Conservation (phyloP, 106 monocot species). For the Dioscorea dumetorum region DNA sequence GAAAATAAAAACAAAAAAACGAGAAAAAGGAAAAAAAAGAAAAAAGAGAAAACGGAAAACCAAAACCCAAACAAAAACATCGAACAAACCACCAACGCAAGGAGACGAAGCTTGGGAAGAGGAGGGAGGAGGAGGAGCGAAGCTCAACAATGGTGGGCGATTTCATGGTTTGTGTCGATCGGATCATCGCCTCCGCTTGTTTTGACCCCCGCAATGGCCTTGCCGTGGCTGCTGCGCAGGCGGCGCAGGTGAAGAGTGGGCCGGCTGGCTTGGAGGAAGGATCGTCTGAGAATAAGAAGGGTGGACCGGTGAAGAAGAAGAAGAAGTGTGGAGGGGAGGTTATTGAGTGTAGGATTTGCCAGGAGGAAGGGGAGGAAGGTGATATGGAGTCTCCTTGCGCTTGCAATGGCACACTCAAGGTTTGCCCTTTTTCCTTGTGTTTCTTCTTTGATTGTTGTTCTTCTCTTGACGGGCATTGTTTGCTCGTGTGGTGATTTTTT, state of each 20-base stretch:
- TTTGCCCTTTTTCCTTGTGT: slow-evolving; percentile 9
- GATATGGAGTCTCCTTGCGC: slow-evolving; percentile 89
- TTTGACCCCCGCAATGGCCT: slow-evolving; percentile 14
- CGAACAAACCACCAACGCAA: too few relatives aligned
- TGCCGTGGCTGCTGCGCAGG: slow-evolving; percentile 1
- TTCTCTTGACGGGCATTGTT: not conserved
- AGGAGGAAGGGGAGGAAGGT: slow-evolving; percentile 74
- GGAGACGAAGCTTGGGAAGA: not conserved
- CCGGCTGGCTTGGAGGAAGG: slow-evolving; percentile 14
- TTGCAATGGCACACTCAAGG: slow-evolving; percentile 93
- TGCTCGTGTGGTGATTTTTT: too few relatives aligned
- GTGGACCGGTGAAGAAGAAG: slow-evolving; percentile 10
- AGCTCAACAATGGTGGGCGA: slow-evolving; percentile 48
- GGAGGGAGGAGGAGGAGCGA: slow-evolving; percentile 12
- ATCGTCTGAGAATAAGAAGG: slow-evolving; percentile 13
- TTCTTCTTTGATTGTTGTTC: slow-evolving; percentile 6
- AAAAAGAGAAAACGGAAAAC: too few relatives aligned
- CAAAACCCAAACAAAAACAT: too few relatives aligned
- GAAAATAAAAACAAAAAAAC: too few relatives aligned
- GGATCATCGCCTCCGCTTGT: slow-evolving; percentile 58
- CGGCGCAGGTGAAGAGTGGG: slow-evolving; percentile 2
- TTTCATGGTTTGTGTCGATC: slow-evolving; percentile 71
- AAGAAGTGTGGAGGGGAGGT: slow-evolving; percentile 18
- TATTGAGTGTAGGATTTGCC: slow-evolving; percentile 72
- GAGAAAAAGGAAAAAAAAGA: too few relatives aligned